Percentiles rank a stretch among this genome's conserved stretches.
phyloP scores from a whole-genome alignment of 805 yeast genomes.

The Huiozyma naganishii region DNA sequence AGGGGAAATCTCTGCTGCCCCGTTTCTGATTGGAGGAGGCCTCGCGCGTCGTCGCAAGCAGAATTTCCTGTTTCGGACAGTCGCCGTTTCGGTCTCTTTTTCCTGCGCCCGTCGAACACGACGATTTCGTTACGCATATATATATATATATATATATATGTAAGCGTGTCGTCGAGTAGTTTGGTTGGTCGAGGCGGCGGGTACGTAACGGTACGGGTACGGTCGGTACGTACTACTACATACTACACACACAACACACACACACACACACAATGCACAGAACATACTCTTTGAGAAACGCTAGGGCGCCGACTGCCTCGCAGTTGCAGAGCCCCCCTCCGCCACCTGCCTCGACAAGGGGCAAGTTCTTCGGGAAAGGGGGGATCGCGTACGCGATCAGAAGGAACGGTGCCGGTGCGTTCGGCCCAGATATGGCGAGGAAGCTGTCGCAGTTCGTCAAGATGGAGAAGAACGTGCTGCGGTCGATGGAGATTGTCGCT shows the following conservation, averaged over 20 bases:
- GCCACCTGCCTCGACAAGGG: slow-evolving; percentile 73
- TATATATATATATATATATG: too few relatives aligned
- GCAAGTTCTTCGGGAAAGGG: slow-evolving; percentile 84
- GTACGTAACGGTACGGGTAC: too few relatives aligned
- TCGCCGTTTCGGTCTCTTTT: too few relatives aligned
- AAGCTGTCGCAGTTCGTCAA: slow-evolving; percentile 65
- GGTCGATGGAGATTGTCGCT: slow-evolving; percentile 67
- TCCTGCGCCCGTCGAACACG: too few relatives aligned
- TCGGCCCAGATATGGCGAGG: slow-evolving; percentile 72
- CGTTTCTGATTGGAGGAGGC: too few relatives aligned
- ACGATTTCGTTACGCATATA: too few relatives aligned
- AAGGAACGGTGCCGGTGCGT: slow-evolving; percentile 63
- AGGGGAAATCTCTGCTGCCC: too few relatives aligned
- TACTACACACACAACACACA: neutral
- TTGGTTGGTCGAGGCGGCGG: too few relatives aligned
- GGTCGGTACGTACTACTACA: neutral
- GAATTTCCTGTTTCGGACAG: too few relatives aligned
- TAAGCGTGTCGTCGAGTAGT: too few relatives aligned
- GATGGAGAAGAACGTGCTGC: slow-evolving; percentile 72
- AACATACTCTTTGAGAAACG: slow-evolving; percentile 91
- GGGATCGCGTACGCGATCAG: slow-evolving; percentile 46
- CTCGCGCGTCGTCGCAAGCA: too few relatives aligned
- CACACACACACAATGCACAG: slow-evolving; percentile 60
- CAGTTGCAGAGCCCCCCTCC: slow-evolving; percentile 94
- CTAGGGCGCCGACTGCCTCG: slow-evolving; percentile 95